Conservation (phyloP, 225 moss, liverwort and hornwort genomes). For the Rhytidiadelphus loreus region DNA sequence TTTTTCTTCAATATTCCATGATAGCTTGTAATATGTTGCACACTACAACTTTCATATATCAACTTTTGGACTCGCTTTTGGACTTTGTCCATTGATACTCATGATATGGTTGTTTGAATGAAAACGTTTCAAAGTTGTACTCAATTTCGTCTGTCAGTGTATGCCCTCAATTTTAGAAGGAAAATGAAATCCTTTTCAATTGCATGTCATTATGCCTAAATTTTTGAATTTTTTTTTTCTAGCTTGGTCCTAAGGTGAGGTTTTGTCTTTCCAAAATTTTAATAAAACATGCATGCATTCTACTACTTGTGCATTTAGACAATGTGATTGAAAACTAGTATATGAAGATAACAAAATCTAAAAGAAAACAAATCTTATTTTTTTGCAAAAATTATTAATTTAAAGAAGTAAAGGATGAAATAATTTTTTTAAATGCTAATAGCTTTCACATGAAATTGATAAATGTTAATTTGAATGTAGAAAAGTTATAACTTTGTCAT, state of each 20-base stretch:
- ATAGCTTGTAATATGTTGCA: too few relatives aligned
- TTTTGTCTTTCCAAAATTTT: not conserved
- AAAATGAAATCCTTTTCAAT: not conserved
- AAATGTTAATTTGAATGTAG: not conserved
- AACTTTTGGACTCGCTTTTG: too few relatives aligned
- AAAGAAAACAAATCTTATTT: not conserved
- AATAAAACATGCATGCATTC: not conserved
- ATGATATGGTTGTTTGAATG: too few relatives aligned
- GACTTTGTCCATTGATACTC: too few relatives aligned
- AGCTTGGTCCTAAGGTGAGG: not conserved
- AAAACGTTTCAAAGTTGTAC: too few relatives aligned
- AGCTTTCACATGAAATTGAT: not conserved
- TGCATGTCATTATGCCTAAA: too few relatives aligned
- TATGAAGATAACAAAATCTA: not conserved
- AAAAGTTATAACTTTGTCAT: not conserved
- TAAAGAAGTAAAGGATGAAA: not conserved
- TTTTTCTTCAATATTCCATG: too few relatives aligned
- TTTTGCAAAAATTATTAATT: not conserved
- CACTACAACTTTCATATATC: too few relatives aligned
- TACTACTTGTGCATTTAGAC: not conserved
- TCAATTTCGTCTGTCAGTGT: too few relatives aligned
- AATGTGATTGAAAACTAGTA: not conserved
- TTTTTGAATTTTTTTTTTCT: too few relatives aligned
- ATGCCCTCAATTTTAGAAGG: not conserved
- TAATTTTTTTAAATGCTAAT: not conserved